phyloP scores from a whole-genome alignment of 345 rosid species.

The Acer yangbiense region DNA sequence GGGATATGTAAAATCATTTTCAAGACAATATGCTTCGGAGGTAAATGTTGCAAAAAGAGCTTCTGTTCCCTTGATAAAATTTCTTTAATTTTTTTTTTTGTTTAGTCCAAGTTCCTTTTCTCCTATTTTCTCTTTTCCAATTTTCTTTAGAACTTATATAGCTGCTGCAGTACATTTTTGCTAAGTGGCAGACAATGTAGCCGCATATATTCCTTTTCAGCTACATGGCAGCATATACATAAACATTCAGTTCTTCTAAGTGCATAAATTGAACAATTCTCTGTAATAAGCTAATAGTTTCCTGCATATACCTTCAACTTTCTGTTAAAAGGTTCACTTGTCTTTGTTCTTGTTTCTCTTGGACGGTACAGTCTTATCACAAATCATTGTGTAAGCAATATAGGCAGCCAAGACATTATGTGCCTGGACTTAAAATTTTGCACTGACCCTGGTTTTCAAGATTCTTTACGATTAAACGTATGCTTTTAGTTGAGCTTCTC shows the following conservation, averaged over 20 bases:
- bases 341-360: neutral
- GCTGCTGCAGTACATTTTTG: slow-evolving; percentile 4
- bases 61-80: neutral
- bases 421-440: neutral
- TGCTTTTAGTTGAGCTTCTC: neutral
- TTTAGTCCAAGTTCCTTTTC: neutral
- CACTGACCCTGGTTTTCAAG: neutral
- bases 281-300: neutral
- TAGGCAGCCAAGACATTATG: too few relatives aligned
- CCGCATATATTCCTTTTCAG: neutral
- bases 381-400: neutral
- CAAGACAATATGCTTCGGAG: slow-evolving; percentile 94
- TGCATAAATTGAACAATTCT: neutral
- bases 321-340: too few relatives aligned
- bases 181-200: neutral
- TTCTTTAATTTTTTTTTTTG: neutral
- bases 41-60: slow-evolving; percentile 36
- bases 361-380: neutral
- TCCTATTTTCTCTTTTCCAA: neutral
- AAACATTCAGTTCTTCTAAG: neutral
- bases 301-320: neutral
- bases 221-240: neutral
- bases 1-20: slow-evolving; percentile 81
- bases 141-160: neutral
- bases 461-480: neutral